Base-by-base conservation (phyloP, 208 protist genomes). In the Crithidia bombi region DNA sequence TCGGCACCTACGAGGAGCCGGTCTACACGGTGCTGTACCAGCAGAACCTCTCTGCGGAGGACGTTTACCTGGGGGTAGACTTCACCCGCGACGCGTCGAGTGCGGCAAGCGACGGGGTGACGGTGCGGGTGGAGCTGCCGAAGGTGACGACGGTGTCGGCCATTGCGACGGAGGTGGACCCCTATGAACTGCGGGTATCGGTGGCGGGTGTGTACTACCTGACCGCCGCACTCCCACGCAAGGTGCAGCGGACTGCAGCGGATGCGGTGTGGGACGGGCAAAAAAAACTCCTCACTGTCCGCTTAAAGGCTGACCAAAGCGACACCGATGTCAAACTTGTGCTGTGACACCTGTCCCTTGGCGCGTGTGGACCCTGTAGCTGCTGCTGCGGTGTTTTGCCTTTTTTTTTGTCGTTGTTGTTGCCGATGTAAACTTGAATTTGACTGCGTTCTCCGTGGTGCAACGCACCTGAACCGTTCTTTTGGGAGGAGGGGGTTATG, bases 1-100 rank as follows among this genome's bases (percentile, higher is more conserved):
- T 69, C 12, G 63, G 62, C 30, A 33, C 7, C 23, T 73, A 64
- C 41, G 71, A 55, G 26, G 83, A 90, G 63, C 90, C 92, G 5
- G 65, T 62, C 52, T 77, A 97, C 67, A 75, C 65, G 32, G 83
- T 97, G 65, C 65, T 97, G 55, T 86, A 92, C 56, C 83, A 93
- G 65, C 87, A 97, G 73, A 78, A 72, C 11, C 58, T 95, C 32
- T 84, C 82, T 3, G 85, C 90, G 1, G 87, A 97, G 74, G 92
- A 97, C 57, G 75, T 93, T 4, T 97, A 92, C 66, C 78, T 97
- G 6, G 87, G 85, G 28, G 72, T 95, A 17, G 92, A 95, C 78
- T 79, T 87, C 32, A 88, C 76, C 14, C 82, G 81, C 49, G 75
- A 88, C 58, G 67, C 61, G 23, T 79, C 78, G 49, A 83, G 73